These are phyloP conservation scores for Fonsecaea nubica DNA, from an alignment of 2,329 filamentous ascomycete species.

Conservation along the genomic window DNA sequence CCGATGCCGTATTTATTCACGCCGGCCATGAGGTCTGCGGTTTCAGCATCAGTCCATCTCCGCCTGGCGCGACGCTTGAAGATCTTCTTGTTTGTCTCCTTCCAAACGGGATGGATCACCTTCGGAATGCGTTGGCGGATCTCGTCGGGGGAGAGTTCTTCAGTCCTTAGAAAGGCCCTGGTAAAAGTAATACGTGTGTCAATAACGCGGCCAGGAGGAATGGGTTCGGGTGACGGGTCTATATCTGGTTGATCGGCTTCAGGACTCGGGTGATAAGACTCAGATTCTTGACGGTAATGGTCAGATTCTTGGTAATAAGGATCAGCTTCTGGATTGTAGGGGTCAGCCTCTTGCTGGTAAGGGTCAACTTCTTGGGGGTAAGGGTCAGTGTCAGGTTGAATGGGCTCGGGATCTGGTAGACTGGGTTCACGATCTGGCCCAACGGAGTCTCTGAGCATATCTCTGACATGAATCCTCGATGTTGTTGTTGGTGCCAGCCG, in stretches of 20 bases:
- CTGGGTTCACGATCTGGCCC: slow-evolving; percentile 8
- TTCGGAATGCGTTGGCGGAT: slow-evolving; percentile 23
- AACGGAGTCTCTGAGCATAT: slow-evolving; percentile 35
- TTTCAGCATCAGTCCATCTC: slow-evolving; percentile 68
- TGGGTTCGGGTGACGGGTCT: background rate
- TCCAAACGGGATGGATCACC: slow-evolving; percentile 41
- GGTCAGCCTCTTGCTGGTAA: background rate
- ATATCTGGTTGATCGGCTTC: background rate
- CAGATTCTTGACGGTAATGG: background rate
- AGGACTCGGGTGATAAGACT: background rate
- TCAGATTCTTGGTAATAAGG: background rate
- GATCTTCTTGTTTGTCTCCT: slow-evolving; percentile 41
- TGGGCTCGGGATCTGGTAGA: no score
- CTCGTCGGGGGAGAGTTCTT: background rate
- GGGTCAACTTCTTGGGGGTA: background rate
- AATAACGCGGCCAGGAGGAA: background rate
- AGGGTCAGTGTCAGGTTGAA: no score
- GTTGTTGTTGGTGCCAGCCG: slow-evolving; percentile 28
- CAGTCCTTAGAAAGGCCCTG: background rate
- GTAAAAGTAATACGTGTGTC: background rate
- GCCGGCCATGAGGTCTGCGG: slow-evolving; percentile 62
- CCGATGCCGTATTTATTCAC: slow-evolving; percentile 68
- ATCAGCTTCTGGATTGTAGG: background rate
- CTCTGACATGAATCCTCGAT: slow-evolving; percentile 41
- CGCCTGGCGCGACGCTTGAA: slow-evolving; percentile 56